Percentiles rank a stretch among this genome's conserved stretches.
phyloP scores from a whole-genome alignment of 106 monocot species.

The Allium sativum region DNA sequence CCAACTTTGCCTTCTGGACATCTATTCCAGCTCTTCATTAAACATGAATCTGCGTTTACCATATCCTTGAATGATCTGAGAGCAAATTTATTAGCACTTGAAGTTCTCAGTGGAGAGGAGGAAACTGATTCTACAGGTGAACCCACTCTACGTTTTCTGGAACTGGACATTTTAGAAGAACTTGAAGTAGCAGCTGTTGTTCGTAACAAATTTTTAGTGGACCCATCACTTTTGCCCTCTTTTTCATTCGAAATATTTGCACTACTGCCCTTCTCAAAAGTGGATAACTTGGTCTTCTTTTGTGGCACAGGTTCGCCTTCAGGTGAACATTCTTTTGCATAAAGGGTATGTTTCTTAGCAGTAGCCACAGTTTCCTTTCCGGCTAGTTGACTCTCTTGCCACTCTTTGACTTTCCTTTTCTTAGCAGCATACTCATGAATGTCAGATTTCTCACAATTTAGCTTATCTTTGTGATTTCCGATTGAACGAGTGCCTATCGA shows the following conservation, averaged over 20 bases:
- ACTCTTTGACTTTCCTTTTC: conserved; percentile 49
- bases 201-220: conserved; percentile 11
- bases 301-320: conserved; percentile 29
- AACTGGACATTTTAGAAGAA: conserved; percentile 74
- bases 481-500: conserved; percentile 8
- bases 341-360: background rate
- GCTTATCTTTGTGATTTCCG: conserved; percentile 23
- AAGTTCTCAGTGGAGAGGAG: conserved; percentile 63
- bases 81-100: conserved; percentile 16
- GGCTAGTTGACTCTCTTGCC: conserved; percentile 17
- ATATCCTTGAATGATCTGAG: conserved; percentile 26
- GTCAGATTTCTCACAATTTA: conserved; percentile 21
- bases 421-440: conserved; percentile 16
- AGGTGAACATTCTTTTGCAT: conserved; percentile 21
- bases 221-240: conserved; percentile 9
- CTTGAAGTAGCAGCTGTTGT: conserved; percentile 53
- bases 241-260: conserved; percentile 8
- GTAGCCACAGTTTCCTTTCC: conserved; percentile 9
- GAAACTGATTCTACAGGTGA: conserved; percentile 89
- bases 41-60: conserved; percentile 15
- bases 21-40: conserved; percentile 19
- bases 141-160: conserved; percentile 44
- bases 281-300: conserved; percentile 25
- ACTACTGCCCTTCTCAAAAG: conserved; percentile 15
- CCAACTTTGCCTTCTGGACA: conserved; percentile 22